Evolutionary conservation across 495 filamentous ascomycete species (phyloP).

Genomic region (Daldinia bambusicola): DNA sequence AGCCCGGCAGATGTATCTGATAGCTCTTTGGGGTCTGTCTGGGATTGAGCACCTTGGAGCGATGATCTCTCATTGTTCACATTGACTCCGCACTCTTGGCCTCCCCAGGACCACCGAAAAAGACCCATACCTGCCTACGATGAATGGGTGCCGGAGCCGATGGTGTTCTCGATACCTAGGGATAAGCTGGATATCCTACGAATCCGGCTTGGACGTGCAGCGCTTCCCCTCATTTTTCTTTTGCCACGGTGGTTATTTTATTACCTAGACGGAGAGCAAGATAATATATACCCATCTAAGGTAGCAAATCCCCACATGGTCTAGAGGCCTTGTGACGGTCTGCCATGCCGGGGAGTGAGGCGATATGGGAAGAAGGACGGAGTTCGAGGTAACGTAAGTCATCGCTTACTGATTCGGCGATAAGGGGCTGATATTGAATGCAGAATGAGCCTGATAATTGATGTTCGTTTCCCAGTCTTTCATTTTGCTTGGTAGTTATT

Average conservation of each 20-base stretch:
- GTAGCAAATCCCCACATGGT: constrained; percentile 25
- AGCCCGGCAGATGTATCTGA: constrained; percentile 49
- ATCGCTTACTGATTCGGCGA: constrained; percentile 31
- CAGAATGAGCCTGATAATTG: constrained; percentile 14
- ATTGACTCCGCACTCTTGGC: constrained; percentile 38
- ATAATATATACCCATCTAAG: background rate
- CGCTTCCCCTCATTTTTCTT: constrained; percentile 39
- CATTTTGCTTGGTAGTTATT: background rate
- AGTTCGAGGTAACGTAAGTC: constrained; percentile 28
- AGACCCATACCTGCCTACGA: background rate
- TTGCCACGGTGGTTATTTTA: constrained; percentile 20
- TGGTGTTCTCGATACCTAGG: constrained; percentile 17
- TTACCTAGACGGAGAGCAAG: constrained; percentile 34
- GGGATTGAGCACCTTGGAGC: constrained; percentile 27
- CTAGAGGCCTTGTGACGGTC: constrained; percentile 29
- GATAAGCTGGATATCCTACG: constrained; percentile 14
- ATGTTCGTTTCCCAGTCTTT: background rate
- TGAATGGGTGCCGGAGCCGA: constrained; percentile 22
- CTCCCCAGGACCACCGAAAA: background rate
- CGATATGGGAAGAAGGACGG: constrained; percentile 9
- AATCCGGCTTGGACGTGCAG: constrained; percentile 24
- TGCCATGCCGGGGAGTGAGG: constrained; percentile 13
- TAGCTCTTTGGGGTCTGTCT: constrained; percentile 23
- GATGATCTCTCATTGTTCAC: constrained; percentile 20
- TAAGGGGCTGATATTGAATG: constrained; percentile 7